These are phyloP conservation scores for Pseudisothecium myosuroides DNA, from an alignment of 225 moss, liverwort and hornwort genomes.

Conservation along the genomic window DNA sequence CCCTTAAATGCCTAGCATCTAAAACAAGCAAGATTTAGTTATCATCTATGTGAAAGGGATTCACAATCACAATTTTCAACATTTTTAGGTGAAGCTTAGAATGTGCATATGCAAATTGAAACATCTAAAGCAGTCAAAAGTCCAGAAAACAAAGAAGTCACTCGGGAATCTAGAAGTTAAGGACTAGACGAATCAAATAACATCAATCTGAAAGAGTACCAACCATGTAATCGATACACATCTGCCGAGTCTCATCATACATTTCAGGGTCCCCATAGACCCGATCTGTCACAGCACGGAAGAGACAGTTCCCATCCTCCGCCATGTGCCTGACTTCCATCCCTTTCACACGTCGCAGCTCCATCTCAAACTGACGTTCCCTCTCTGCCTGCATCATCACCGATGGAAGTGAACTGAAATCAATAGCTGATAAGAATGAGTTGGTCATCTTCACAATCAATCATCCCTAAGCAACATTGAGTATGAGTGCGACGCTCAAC, in stretches of 20 bases:
- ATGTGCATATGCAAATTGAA: not conserved
- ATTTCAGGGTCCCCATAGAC: slow-evolving; percentile 97
- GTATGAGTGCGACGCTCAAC: not conserved
- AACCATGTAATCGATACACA: slow-evolving; percentile 99
- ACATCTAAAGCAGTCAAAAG: not conserved
- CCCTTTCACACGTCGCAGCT: slow-evolving; percentile 63
- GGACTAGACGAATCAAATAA: not conserved
- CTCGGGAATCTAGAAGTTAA: not conserved
- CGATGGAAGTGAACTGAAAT: not conserved
- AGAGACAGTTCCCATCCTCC: slow-evolving; percentile 94
- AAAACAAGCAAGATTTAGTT: not conserved
- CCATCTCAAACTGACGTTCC: slow-evolving; percentile 92
- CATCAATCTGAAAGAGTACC: not conserved
- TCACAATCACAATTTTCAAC: not conserved
- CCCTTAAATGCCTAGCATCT: not conserved
- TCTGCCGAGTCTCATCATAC: slow-evolving; percentile 95
- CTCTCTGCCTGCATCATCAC: slow-evolving; percentile 66
- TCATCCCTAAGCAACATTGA: not conserved
- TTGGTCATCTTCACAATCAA: not conserved
- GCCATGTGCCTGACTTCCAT: slow-evolving; percentile 93
- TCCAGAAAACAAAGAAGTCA: not conserved
- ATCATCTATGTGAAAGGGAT: not conserved
- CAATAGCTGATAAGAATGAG: not conserved
- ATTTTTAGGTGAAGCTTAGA: not conserved
- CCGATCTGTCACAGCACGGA: slow-evolving; percentile 88